phyloP scores from a whole-genome alignment of 331 rosid genomes.

The Dryas integrifolia region DNA sequence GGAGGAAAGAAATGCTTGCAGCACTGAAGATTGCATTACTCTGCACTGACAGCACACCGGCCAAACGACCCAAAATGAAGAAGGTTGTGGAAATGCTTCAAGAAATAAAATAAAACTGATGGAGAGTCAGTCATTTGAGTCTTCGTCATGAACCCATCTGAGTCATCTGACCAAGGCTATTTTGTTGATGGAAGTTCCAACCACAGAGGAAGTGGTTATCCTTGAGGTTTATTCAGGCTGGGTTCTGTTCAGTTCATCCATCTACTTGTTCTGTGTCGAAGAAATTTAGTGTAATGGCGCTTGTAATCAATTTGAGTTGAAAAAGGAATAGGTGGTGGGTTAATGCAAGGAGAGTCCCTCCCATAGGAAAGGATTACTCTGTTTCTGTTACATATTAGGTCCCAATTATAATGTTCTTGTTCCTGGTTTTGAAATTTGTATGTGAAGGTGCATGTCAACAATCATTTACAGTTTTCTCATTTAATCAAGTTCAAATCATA shows the following conservation, averaged over 20 bases:
- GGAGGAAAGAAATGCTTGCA: slow-evolving; percentile 99
- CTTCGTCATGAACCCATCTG: slow-evolving; percentile 2
- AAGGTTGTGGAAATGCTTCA: slow-evolving; percentile 90
- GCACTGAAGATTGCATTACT: slow-evolving; percentile 88
- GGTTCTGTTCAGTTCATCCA: slow-evolving; percentile 25
- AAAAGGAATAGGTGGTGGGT: slow-evolving; percentile 18
- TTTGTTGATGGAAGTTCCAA: slow-evolving; percentile 21
- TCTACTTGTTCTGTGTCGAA: slow-evolving; percentile 16
- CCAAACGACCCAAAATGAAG: slow-evolving; percentile 96
- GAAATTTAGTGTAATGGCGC: background rate
- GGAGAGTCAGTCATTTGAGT: background rate
- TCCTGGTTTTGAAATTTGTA: slow-evolving; percentile 9
- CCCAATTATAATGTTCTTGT: slow-evolving; percentile 1
- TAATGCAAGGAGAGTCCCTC: slow-evolving; percentile 23
- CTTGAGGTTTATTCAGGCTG: slow-evolving; percentile 21
- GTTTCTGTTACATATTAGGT: slow-evolving; percentile 16
- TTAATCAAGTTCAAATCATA: slow-evolving; percentile 1
- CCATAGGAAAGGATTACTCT: slow-evolving; percentile 9
- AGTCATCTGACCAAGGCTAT: slow-evolving; percentile 5
- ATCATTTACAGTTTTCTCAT: slow-evolving; percentile 6
- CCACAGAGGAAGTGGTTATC: slow-evolving; percentile 15
- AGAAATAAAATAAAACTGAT: slow-evolving; percentile 65
- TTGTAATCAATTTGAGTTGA: slow-evolving; percentile 30
- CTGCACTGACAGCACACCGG: slow-evolving; percentile 89
- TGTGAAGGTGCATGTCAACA: slow-evolving; percentile 15